Evolutionary conservation across 768 basidiomycete genomes (phyloP), one percentile per base, ranked within the genome.

Genomic region (Lactifluus rugatus): DNA sequence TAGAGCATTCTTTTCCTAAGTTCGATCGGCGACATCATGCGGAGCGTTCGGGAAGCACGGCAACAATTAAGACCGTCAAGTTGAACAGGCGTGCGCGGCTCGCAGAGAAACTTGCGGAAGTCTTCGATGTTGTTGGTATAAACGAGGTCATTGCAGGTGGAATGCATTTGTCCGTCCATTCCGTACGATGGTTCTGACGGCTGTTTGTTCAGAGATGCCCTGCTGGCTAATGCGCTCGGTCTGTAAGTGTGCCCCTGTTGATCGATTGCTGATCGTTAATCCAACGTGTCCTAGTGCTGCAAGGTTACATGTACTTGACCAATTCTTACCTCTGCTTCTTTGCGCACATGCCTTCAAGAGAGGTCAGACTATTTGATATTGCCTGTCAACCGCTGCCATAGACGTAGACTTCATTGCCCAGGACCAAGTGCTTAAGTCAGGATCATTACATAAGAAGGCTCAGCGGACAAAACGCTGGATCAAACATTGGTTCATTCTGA

Each of bases 241-340:
- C 63, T 74, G 93, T 94, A 67, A 79, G 93, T 84, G 32, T 41
- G 25, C 56, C 59, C 21, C n/a, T n/a, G n/a, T 23, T 31, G 47
- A 16, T 45, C 5, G 19, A n/a, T 51, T 4, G 42, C 5, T n/a
- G 25, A 19, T 63, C 23, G 34, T 52, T 58, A 16, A 60, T 25
- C 51, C 9, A 56, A n/a, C 10, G 21, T 41, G 60, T 48, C 17
- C 34, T 70, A 89, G 92, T 98, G 62, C 77, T 99, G 32, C 95
- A 99, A 72, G 95, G 95, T 2, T 98, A 95, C 69, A 90, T 99
- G 82, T 99, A 95, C 70, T 76, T 98, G 49, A 98, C 95, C 1
- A 89, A 89, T 65, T 83, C 87, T 11, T 89, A 95, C 69, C 71
- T 98, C 19, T 97, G 95, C 73, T 99, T 99, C 76, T 99, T 94